Evolutionary conservation across 345 rosid genomes (phyloP), one percentile per base, ranked within the genome.

Genomic region (Hirschfeldia incana): DNA sequence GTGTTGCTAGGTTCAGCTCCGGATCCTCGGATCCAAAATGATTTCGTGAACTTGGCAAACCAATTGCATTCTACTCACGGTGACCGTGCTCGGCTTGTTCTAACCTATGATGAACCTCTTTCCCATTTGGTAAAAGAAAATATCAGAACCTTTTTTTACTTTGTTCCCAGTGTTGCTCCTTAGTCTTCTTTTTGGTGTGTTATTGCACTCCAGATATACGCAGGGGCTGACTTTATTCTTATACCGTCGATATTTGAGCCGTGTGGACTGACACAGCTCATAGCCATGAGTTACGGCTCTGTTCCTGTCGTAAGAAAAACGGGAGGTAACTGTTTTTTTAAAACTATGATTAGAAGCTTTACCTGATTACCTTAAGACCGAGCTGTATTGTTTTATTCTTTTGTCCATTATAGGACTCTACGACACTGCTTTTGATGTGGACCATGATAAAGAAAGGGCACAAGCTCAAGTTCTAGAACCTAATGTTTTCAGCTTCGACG

Each of bases 231-330:
- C 85, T 88, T 92, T 83, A 90, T 94, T 77, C 83, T 94, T 67
- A 95, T 94, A 34, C 98, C 98, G 1, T 94, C 98, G n/a, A 90
- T 92, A 68, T 94, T 94, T 76, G 97, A 94, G 87, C 98, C 98
- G 3, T 94, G 97, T 67, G 97, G 98, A 76, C 85, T 94, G 76
- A 94, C 97, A 12, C 98, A 94, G 77, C 93, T 91, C 67, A 86
- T 84, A 63, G 97, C 97, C 62, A 91, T 94, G 98, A 86, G 98
- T 88, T 94, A 92, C 27, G 98, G 98, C 15, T 89, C 94, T 34
- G 65, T 94, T 70, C 98, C 98, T 1, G 84, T 94, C 61, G 98
- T 92, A 71, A 88, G 98, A 36, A 91, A 90, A 88, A 94, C 98
- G 30, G 98, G 98, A 87, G 98, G 98, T 91, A 65, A 4, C 7